These are phyloP conservation scores for Keithomyces neogunnii DNA, from an alignment of 2,329 filamentous ascomycete genomes.

Conservation along the genomic window DNA sequence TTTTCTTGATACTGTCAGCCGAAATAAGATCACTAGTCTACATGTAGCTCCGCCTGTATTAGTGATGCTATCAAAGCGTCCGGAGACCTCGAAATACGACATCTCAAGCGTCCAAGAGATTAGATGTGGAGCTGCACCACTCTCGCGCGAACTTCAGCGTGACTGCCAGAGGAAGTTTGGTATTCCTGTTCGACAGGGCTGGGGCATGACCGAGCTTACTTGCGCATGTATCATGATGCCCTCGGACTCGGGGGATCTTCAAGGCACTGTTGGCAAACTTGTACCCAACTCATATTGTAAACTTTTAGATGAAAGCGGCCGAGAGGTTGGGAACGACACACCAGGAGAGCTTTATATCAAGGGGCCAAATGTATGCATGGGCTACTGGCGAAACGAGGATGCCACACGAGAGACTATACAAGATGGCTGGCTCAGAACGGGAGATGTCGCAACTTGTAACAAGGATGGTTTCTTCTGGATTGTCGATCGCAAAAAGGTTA, in stretches of 20 bases:
- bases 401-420: slow-evolving; percentile 42
- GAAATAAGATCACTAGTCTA: slow-evolving; percentile 44
- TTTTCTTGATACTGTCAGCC: slow-evolving; percentile 41
- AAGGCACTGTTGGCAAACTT: slow-evolving; percentile 42
- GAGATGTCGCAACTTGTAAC: slow-evolving; percentile 44
- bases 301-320: slow-evolving; percentile 44
- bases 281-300: slow-evolving; percentile 44
- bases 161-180: slow-evolving; percentile 35
- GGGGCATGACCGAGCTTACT: slow-evolving; percentile 53
- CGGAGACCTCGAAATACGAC: slow-evolving; percentile 41
- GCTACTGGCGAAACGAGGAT: slow-evolving; percentile 49
- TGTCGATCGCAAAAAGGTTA: slow-evolving; percentile 39
- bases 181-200: slow-evolving; percentile 40
- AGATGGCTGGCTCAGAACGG: slow-evolving; percentile 52
- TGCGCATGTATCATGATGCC: slow-evolving; percentile 34
- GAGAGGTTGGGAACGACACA: slow-evolving; percentile 37
- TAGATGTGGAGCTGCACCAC: slow-evolving; percentile 45
- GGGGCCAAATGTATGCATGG: slow-evolving; percentile 49
- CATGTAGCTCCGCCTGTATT: slow-evolving; percentile 49
- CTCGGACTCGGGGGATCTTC: slow-evolving; percentile 21
- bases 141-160: slow-evolving; percentile 31
- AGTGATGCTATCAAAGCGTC: slow-evolving; percentile 51
- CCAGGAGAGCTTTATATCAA: slow-evolving; percentile 45
- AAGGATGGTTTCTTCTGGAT: slow-evolving; percentile 37
- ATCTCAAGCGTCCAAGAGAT: slow-evolving; percentile 39